Base-by-base conservation (phyloP, 805 yeast species). In the Candida ovalis region DNA sequence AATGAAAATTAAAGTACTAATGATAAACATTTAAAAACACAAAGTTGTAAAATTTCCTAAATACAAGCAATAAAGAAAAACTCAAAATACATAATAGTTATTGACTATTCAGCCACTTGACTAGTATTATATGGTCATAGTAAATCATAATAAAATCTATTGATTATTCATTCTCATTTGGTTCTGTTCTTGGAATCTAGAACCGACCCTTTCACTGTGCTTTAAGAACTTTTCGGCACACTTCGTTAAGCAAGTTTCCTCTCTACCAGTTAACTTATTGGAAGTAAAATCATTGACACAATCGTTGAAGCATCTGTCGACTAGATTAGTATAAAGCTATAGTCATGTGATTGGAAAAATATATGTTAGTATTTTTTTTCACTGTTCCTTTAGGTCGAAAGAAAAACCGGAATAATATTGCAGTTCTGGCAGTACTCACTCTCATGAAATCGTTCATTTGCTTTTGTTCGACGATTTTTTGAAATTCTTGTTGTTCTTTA, bases 361-460 rank as follows among this genome's bases (percentile, higher is more conserved):
- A 22, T 18, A 23, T 24, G 9, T n/a, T 22, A 18, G 10, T 15
- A 22, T 4, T 21, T 21, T 3, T 4, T 21, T 19, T 4, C 13
- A 19, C 10, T 22, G 22, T 13, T 21, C 8, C 4, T n/a, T 21
- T 2, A 17, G 36, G 24, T 15, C 17, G 33, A 18, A 2, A 5
- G 9, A 17, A 30, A 30, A 39, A 27, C 4, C 12, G n/a, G 12
- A 4, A 4, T n/a, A n/a, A n/a, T n/a, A n/a, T n/a, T n/a, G n/a
- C n/a, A n/a, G n/a, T n/a, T n/a, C 4, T 25, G 36, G 24, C 22
- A 15, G 12, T 37, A 70, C 74, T 50, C 58, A 81, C 81, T 68
- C 94, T 86, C 98, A 94, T 92, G 84, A 92, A 94, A 70, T 92
- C 99, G 72, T 87, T 88, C 97, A 94, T 91, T 74, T 92, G 99